Conservation (phyloP, 306 rosid species). For the Hippophae gyantsensis region DNA sequence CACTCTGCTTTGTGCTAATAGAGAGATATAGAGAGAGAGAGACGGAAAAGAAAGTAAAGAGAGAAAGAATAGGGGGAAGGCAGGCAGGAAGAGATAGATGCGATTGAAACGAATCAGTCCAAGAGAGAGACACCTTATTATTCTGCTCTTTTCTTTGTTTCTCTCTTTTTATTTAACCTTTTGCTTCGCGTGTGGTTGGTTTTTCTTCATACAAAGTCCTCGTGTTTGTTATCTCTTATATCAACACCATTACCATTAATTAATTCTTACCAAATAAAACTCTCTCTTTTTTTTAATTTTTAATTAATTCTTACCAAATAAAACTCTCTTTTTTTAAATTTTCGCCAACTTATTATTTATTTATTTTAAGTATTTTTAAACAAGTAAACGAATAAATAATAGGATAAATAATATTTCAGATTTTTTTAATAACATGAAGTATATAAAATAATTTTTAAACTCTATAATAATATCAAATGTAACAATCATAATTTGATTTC, state of each 20-base stretch:
- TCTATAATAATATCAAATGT: no score
- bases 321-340: background rate
- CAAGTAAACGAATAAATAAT: background rate
- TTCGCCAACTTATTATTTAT: background rate
- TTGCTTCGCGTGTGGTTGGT: constrained; percentile 49
- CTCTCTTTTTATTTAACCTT: constrained; percentile 17
- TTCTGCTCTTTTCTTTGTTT: constrained; percentile 22
- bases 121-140: constrained; percentile 56
- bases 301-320: constrained; percentile 4
- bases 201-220: constrained; percentile 33
- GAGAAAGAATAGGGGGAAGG: constrained; percentile 16
- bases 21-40: constrained; percentile 15
- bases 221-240: constrained; percentile 31
- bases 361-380: background rate
- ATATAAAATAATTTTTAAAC: no score
- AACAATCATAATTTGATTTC: no score
- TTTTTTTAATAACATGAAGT: no score
- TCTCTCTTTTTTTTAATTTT: background rate
- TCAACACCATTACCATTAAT: constrained; percentile 7
- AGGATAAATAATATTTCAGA: background rate
- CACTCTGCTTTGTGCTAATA: constrained; percentile 9
- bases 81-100: constrained; percentile 45
- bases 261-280: background rate
- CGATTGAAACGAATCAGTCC: constrained; percentile 76
- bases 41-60: constrained; percentile 6